A percentile compares a stretch with the other conserved stretches of the same genome.
Evolutionary conservation across 805 yeast species (phyloP).

Genomic region (Lipomyces spencermartinsiae): DNA sequence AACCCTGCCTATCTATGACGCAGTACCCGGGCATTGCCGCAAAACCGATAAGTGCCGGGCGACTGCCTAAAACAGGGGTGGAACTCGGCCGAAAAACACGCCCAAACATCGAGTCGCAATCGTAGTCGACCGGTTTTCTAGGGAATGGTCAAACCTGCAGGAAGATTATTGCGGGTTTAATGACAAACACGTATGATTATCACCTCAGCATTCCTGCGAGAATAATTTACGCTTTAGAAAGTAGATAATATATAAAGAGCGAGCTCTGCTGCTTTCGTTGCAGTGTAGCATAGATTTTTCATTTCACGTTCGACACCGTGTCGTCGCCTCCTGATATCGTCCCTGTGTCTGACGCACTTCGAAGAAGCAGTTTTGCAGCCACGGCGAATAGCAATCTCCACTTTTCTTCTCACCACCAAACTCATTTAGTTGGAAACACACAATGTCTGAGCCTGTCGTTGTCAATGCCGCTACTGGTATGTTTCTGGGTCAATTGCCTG

Average conservation of each 20-base stretch:
- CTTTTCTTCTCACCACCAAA: neutral
- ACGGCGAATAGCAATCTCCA: neutral
- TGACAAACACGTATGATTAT: neutral
- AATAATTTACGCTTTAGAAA: neutral
- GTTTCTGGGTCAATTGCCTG: neutral
- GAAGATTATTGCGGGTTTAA: neutral
- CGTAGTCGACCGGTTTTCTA: too few relatives aligned
- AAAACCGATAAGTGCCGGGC: neutral
- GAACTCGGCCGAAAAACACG: neutral
- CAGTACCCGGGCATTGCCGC: too few relatives aligned
- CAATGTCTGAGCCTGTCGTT: conserved; percentile 4
- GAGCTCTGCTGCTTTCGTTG: neutral
- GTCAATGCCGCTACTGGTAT: conserved; percentile 5
- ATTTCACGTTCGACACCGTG: too few relatives aligned
- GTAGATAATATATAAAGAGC: neutral
- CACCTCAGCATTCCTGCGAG: neutral
- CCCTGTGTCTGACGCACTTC: too few relatives aligned
- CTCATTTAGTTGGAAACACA: neutral
- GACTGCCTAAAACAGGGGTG: neutral
- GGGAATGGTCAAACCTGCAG: neutral
- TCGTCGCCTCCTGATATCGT: too few relatives aligned
- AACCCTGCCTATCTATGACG: too few relatives aligned
- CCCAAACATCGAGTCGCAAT: neutral
- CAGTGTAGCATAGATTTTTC: neutral
- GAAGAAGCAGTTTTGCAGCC: neutral